Evolutionary conservation across 2,329 filamentous ascomycete species (phyloP), one percentile per base, ranked within the genome.

Genomic region (Penicillium sp.): DNA sequence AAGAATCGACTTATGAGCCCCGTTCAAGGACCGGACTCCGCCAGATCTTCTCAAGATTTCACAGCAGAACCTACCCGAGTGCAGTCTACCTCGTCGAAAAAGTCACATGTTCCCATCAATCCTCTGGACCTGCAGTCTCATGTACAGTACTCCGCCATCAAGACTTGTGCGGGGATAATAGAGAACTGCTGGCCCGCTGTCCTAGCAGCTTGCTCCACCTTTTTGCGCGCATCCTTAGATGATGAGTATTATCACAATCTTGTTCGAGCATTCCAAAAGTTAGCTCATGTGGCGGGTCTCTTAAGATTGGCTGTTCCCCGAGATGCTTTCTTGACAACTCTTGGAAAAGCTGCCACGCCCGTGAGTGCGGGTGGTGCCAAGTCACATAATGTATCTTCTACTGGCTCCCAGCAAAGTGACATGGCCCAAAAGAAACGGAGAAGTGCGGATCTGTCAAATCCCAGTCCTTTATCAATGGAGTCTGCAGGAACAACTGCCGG

Each of bases 181-280:
- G 91, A 95, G 4, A 84, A 90, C 64, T 97, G 93, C 73, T 99
- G 94, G 94, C 94, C 94, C 47, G 94, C 94, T 13, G 88, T 97
- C 40, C 84, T 99, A 49, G 93, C 94, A 1, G 94, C 92, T 2
- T 97, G 92, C 67, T 99, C 94, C 0, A 97, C 93, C 0, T 99
- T 97, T 70, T 78, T 99, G 19, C 95, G 96, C 70, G 91, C 94
- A 31, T 87, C 93, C 0, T 80, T 99, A 4, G 94, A 99, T 71
- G 89, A 91, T 1, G 92, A 97, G 53, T 97, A 94, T 67, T 99
- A 97, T 68, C 93, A 97, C 65, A 86, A 89, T 10, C 80, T 99
- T 1, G 93, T 99, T 25, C 86, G 94, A 64, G 90, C 93, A 0
- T 96, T 97, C 66, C 94, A 99, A 69, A 92, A 95, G 63, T 90